Evolutionary conservation across 768 basidiomycete species (phyloP).

Genomic region (Favolaschia claudopus): DNA sequence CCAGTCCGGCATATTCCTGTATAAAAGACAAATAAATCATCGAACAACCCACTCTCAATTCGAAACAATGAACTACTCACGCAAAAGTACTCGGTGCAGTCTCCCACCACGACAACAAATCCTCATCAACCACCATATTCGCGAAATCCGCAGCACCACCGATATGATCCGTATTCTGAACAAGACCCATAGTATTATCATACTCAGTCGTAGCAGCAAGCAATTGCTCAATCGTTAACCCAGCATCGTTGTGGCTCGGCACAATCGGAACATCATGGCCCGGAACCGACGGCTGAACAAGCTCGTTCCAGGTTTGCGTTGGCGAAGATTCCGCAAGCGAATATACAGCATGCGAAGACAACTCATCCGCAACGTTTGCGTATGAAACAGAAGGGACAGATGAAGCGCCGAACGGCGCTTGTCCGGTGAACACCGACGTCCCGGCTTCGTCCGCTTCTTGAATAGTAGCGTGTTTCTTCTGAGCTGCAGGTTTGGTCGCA

Average conservation of each 20-base stretch:
- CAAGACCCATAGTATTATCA: conserved; percentile 15
- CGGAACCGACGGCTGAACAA: too few relatives aligned
- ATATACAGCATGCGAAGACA: background rate
- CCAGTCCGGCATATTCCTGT: conserved; percentile 22
- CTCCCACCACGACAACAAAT: conserved; percentile 21
- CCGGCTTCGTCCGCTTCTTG: background rate
- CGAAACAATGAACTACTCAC: conserved; percentile 8
- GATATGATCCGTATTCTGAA: conserved; percentile 14
- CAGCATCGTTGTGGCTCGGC: too few relatives aligned
- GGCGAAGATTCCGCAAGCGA: background rate
- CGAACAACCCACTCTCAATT: too few relatives aligned
- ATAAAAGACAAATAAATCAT: too few relatives aligned
- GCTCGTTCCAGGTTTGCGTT: conserved; percentile 16
- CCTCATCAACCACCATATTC: conserved; percentile 25
- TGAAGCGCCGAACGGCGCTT: too few relatives aligned
- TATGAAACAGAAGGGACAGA: too few relatives aligned
- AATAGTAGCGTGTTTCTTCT: conserved; percentile 14
- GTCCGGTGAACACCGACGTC: too few relatives aligned
- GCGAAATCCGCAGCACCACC: conserved; percentile 18
- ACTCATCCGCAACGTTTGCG: conserved; percentile 5
- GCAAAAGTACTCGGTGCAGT: conserved; percentile 9
- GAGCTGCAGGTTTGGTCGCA: background rate
- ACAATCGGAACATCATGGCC: too few relatives aligned
- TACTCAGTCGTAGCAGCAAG: conserved; percentile 19
- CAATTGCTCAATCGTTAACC: conserved; percentile 23